A percentile compares a stretch with the other conserved stretches of the same genome.
Conservation (phyloP, 768 basidiomycete species). For the Mycena pura region DNA sequence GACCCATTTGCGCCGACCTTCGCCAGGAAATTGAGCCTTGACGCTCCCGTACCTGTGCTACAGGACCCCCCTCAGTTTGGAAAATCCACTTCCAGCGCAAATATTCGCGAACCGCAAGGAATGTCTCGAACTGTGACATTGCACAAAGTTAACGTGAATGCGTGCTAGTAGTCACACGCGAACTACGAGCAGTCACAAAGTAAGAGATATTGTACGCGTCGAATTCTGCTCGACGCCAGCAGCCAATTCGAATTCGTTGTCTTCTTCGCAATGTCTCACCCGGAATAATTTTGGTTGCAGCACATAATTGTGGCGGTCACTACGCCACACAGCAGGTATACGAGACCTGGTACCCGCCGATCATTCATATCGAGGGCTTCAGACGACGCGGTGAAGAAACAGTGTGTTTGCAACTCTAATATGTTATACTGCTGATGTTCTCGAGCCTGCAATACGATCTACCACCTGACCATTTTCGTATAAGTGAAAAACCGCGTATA, state of each 20-base stretch:
- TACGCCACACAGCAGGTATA: no score
- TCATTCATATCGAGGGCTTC: no score
- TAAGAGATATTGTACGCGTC: constrained; percentile 2
- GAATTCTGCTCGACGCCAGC: no score
- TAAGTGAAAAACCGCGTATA: not conserved
- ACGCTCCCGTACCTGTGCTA: constrained; percentile 51
- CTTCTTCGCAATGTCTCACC: no score
- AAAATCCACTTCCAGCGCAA: not conserved
- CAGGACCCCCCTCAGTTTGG: not conserved
- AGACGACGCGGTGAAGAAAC: no score
- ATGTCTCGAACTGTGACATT: constrained; percentile 16
- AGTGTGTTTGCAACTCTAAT: constrained; percentile 16
- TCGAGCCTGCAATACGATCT: constrained; percentile 81
- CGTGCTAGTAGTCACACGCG: not conserved
- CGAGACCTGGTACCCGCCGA: no score
- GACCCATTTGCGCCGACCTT: constrained; percentile 64
- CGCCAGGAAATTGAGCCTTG: constrained; percentile 53
- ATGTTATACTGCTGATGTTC: constrained; percentile 70
- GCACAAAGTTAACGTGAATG: no score
- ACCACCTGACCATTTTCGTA: constrained; percentile 57
- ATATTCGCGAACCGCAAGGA: constrained; percentile 20
- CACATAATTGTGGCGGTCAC: no score
- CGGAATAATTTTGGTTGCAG: no score
- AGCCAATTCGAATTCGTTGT: no score
- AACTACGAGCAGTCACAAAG: not conserved